A percentile compares a stretch with the other conserved stretches of the same genome.
Conservation (phyloP, 345 rosid genomes). For the Camelina laxa region DNA sequence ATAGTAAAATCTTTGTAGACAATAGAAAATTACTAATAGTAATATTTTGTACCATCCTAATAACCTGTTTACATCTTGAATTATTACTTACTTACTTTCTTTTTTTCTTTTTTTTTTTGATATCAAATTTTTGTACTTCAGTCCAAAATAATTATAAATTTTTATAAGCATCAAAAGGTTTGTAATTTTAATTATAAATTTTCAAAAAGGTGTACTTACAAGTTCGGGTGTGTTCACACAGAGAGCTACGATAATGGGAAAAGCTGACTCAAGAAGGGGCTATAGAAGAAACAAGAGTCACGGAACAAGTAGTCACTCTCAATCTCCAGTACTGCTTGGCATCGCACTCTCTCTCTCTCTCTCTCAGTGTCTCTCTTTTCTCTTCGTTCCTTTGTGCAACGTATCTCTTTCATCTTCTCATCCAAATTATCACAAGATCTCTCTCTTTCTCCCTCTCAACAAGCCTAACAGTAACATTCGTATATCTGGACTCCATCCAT, state of each 20-base stretch:
- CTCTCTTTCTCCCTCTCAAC: background rate
- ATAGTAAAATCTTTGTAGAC: conserved; percentile 18
- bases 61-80: background rate
- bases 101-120: too few species aligned
- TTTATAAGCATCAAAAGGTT: background rate
- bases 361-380: too few species aligned
- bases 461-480: conserved; percentile 23
- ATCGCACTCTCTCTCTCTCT: background rate
- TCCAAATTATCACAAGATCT: conserved; percentile 1
- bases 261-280: conserved; percentile 43
- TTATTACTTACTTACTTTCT: too few species aligned
- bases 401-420: background rate
- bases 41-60: background rate
- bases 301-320: conserved; percentile 44
- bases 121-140: background rate
- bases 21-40: background rate
- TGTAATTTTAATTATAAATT: background rate
- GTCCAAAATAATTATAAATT: background rate
- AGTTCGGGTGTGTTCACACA: conserved; percentile 21
- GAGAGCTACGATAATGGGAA: conserved; percentile 42
- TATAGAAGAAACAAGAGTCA: conserved; percentile 47
- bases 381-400: too few species aligned
- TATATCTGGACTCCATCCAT: conserved; percentile 34
- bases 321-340: conserved; percentile 29
- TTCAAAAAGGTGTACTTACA: conserved; percentile 11